A percentile compares a stretch with the other conserved stretches of the same genome.
Evolutionary conservation across 78 protist genomes (phyloP).

Genomic region (Guillardia theta): DNA sequence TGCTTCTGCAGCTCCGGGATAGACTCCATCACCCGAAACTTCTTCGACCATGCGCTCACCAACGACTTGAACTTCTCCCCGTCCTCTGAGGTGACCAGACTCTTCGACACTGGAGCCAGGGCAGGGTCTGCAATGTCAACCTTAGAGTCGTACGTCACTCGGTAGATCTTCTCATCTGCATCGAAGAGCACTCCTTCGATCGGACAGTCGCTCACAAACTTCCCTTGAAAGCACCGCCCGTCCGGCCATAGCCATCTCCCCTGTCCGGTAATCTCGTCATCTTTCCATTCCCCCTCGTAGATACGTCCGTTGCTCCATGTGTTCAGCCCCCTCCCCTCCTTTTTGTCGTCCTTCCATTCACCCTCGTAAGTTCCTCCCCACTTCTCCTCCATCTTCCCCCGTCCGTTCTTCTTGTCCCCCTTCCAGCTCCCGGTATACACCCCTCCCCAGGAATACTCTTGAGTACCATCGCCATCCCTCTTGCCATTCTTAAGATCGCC

Average conservation of each 20-base stretch:
- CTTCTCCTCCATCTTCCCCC: not conserved
- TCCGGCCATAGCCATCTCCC: conserved; percentile 13
- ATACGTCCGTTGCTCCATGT: conserved; percentile 33
- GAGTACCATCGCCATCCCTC: not conserved
- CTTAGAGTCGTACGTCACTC: not conserved
- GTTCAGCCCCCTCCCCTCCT: conserved; percentile 5
- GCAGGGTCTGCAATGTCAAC: not conserved
- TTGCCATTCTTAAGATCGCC: not conserved
- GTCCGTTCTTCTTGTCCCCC: not conserved
- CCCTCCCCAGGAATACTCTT: not conserved
- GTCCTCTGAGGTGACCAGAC: not conserved
- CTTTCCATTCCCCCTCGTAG: conserved; percentile 54
- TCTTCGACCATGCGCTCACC: not conserved
- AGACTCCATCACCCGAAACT: not conserved
- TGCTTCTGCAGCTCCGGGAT: not conserved
- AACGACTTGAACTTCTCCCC: not conserved
- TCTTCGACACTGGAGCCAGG: not conserved
- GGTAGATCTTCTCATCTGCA: not conserved
- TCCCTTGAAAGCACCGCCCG: not conserved
- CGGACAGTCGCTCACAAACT: not conserved
- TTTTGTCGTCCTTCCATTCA: not conserved
- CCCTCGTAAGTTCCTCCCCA: not conserved
- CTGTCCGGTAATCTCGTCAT: not conserved
- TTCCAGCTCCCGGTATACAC: not conserved
- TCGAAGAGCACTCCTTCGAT: not conserved